Base-by-base conservation (phyloP, 805 yeast species). In the Zygotorulaspora chibaensis region DNA sequence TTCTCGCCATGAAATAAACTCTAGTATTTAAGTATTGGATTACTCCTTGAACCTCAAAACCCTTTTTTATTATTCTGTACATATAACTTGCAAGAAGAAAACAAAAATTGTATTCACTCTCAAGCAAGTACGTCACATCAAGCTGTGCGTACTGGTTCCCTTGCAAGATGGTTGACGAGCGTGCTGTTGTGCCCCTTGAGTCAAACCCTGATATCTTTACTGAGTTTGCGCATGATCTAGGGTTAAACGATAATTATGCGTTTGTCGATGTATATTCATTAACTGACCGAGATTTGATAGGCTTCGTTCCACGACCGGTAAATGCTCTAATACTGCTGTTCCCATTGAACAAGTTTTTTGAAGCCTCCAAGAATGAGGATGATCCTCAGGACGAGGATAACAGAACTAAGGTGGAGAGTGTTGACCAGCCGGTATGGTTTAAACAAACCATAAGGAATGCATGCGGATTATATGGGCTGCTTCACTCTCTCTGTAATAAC, bases 391-490 rank as follows among this genome's bases (percentile, higher is more conserved):
- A 33, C 12, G 59, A 43, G 30, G 35, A 6, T 13, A 15, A 35
- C 23, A 17, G 16, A 17, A 26, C 31, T n/a, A 47, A 35, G 3
- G 13, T 60, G 5, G 50, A 48, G 2, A 45, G 45, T 18, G 43
- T 43, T 6, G 51, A 48, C 18, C 18, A 61, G 51, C 50, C 67
- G 56, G 6, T 74, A n/a, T 93, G 98, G 97, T 79, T 82, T 56
- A 80, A 79, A 54, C 99, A 91, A 59, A 81, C 89, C 0, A 79
- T 93, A 13, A 79, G 77, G 51, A 91, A 91, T 62, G 95, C 95
- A 0, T 91, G 99, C 69, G 99, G 99, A 4, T 75, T 95, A 27
- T 87, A 85, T 65, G 98, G 96, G 0, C 63, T 93, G 38, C 68
- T 91, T 17, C 97, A 91, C 57, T 72, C 81, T 0, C 54, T 77